phyloP scores from a whole-genome alignment of 1,139 yeast species.

The Candida labiduridarum region DNA sequence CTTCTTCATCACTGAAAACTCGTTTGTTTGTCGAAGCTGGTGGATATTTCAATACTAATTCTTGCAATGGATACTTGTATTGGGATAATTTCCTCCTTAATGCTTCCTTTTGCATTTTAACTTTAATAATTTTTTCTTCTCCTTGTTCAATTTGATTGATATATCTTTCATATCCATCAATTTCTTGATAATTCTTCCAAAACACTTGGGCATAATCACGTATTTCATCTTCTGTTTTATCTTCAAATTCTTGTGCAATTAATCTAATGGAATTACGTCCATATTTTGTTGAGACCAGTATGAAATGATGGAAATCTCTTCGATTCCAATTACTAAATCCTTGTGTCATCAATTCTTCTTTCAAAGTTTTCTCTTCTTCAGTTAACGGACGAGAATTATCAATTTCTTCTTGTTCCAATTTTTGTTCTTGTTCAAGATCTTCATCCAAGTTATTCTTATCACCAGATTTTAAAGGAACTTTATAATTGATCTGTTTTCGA shows the following conservation, averaged over 20 bases:
- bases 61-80: conserved; percentile 66
- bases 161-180: conserved; percentile 74
- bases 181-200: conserved; percentile 64
- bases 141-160: conserved; percentile 72
- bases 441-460: conserved; percentile 38
- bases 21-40: conserved; percentile 58
- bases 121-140: conserved; percentile 64
- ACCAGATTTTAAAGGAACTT: conserved; percentile 51
- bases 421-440: conserved; percentile 54
- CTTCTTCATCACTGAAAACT: conserved; percentile 74
- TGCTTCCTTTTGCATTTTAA: conserved; percentile 65
- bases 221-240: conserved; percentile 68
- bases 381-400: conserved; percentile 66
- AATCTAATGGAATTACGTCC: conserved; percentile 67
- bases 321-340: conserved; percentile 74
- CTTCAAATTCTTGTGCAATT: conserved; percentile 66
- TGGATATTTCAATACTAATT: conserved; percentile 60
- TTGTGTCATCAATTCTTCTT: conserved; percentile 53
- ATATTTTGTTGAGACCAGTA: conserved; percentile 60
- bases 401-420: conserved; percentile 62
- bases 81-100: conserved; percentile 63
- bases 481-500: conserved; percentile 52
- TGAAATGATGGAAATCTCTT: conserved; percentile 70
- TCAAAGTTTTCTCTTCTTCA: conserved; percentile 63
- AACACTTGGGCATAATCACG: conserved; percentile 65